Evolutionary conservation across 495 filamentous ascomycete genomes (phyloP).

Genomic region (Massariosphaeria phaeospora): DNA sequence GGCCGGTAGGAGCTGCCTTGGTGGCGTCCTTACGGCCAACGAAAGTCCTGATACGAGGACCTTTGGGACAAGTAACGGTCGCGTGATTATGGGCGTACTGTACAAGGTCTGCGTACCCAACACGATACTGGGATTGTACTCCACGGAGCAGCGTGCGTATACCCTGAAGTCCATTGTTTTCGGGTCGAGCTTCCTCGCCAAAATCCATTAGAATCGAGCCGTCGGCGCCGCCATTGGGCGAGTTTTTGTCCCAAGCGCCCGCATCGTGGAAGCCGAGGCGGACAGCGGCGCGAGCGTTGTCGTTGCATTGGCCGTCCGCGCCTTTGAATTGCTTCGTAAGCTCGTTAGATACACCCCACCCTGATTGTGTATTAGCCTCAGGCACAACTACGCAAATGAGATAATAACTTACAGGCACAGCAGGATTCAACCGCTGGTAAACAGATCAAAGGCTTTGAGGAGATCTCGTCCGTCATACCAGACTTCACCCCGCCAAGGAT

Average conservation of each 20-base stretch:
- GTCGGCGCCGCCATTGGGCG: slow-evolving; percentile 28
- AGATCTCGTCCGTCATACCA: background rate
- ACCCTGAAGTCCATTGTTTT: slow-evolving; percentile 31
- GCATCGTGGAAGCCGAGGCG: slow-evolving; percentile 37
- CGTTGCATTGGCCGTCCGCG: slow-evolving; percentile 27
- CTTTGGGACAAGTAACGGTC: slow-evolving; percentile 25
- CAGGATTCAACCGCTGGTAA: slow-evolving; percentile 7
- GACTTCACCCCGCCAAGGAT: slow-evolving; percentile 16
- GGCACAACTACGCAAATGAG: background rate
- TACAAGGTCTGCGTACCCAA: slow-evolving; percentile 34
- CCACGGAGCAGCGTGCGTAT: slow-evolving; percentile 6
- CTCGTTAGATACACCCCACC: slow-evolving; percentile 19
- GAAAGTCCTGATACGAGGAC: slow-evolving; percentile 34
- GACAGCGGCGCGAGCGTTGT: slow-evolving; percentile 32
- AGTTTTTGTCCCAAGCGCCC: slow-evolving; percentile 28
- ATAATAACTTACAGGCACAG: slow-evolving; percentile 22
- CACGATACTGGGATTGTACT: slow-evolving; percentile 21
- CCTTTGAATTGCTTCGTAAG: slow-evolving; percentile 21
- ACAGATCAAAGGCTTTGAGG: slow-evolving; percentile 8
- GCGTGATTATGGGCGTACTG: slow-evolving; percentile 34
- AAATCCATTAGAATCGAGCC: slow-evolving; percentile 30
- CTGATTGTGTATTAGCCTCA: slow-evolving; percentile 1
- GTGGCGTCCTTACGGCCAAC: slow-evolving; percentile 41
- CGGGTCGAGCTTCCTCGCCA: slow-evolving; percentile 26
- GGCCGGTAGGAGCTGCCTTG: slow-evolving; percentile 30